Evolutionary conservation across 495 filamentous ascomycete species (phyloP).

Genomic region (Mycothermus thermophilus): DNA sequence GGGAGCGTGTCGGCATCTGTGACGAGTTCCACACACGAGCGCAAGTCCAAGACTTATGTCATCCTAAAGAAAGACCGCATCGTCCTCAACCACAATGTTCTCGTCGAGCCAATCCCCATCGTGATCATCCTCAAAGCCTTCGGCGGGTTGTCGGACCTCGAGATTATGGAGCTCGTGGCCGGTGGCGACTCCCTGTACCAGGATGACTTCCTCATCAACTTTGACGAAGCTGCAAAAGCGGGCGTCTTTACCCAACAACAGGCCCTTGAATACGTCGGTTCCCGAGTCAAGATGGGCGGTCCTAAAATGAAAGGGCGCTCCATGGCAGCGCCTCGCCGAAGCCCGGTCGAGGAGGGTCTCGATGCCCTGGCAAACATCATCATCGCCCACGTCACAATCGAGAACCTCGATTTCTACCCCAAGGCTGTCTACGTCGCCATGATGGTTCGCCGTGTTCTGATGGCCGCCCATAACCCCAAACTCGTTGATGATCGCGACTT

Average conservation of each 20-base stretch:
- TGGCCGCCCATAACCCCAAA: conserved; percentile 76
- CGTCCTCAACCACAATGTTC: conserved; percentile 79
- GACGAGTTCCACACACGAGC: conserved; percentile 93
- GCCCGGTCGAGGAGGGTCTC: conserved; percentile 72
- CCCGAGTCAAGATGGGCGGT: conserved; percentile 69
- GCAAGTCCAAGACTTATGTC: conserved; percentile 95
- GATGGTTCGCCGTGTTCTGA: conserved; percentile 87
- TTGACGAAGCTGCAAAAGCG: conserved; percentile 73
- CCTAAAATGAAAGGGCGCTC: conserved; percentile 36
- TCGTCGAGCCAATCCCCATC: conserved; percentile 85
- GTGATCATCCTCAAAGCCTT: conserved; percentile 85
- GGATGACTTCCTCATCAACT: conserved; percentile 86
- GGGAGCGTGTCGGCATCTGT: conserved; percentile 89
- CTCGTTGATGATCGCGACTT: conserved; percentile 95
- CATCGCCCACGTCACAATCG: conserved; percentile 83
- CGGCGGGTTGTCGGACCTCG: conserved; percentile 83
- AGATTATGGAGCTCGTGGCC: conserved; percentile 78
- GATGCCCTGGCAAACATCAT: conserved; percentile 85
- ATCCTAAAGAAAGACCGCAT: conserved; percentile 82
- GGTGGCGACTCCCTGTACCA: conserved; percentile 77
- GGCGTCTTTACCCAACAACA: conserved; percentile 84
- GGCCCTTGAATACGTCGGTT: conserved; percentile 80
- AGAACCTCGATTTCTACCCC: conserved; percentile 78
- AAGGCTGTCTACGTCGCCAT: conserved; percentile 92
- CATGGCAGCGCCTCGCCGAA: conserved; percentile 35